Conservation (phyloP, 345 rosid species). For the Boechera divaricarpa region DNA sequence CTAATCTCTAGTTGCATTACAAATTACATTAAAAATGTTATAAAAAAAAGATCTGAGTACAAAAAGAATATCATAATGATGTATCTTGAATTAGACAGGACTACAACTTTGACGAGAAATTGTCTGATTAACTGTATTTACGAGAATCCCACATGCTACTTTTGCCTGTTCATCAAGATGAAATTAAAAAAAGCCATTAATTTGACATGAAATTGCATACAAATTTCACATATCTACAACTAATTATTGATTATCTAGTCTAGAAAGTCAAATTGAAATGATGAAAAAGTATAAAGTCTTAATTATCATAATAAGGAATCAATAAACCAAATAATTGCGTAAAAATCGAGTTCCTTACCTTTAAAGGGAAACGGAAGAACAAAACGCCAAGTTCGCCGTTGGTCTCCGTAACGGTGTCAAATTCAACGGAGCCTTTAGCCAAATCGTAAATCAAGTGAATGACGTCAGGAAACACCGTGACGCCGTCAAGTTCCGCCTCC, state of each 20-base stretch:
- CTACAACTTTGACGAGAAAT: constrained; percentile 48
- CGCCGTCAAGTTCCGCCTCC: constrained; percentile 63
- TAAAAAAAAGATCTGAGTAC: neutral
- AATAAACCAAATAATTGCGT: constrained; percentile 27
- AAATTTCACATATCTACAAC: neutral
- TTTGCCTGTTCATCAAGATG: constrained; percentile 40
- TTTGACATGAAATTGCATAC: neutral
- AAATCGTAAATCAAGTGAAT: constrained; percentile 60
- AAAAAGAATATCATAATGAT: constrained; percentile 1
- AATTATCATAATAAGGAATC: too few relatives aligned
- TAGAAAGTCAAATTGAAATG: constrained; percentile 11
- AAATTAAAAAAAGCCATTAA: neutral
- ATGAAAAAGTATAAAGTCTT: neutral
- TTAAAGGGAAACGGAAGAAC: constrained; percentile 63
- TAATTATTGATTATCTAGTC: neutral
- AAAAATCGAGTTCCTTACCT: constrained; percentile 54
- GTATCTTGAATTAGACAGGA: constrained; percentile 30
- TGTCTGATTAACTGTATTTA: constrained; percentile 46
- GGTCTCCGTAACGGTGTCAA: constrained; percentile 66
- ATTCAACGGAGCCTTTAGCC: constrained; percentile 53
- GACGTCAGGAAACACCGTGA: constrained; percentile 62
- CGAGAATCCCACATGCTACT: constrained; percentile 42
- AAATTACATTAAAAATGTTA: too few relatives aligned
- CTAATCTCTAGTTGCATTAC: neutral
- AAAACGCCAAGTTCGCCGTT: constrained; percentile 63